Percentiles rank a stretch among this genome's conserved stretches.
phyloP scores from a whole-genome alignment of 1,284 basidiomycete genomes.

The Laetiporus sulphureus region DNA sequence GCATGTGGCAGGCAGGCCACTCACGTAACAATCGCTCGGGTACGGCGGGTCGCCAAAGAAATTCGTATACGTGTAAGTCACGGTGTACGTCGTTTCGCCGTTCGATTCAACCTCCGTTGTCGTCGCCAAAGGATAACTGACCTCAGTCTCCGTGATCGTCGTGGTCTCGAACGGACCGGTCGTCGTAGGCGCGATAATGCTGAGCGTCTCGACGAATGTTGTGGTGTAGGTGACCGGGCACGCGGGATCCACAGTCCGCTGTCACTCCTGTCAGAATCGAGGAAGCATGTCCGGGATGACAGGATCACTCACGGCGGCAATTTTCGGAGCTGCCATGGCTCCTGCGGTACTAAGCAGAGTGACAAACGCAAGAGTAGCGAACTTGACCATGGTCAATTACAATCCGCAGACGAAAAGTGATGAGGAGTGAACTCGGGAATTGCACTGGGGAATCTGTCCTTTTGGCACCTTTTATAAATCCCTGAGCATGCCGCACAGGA shows the following conservation, averaged over 20 bases:
- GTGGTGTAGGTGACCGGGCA: neutral
- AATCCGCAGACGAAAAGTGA: too few species aligned
- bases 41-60: neutral
- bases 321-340: neutral
- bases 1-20: too few species aligned
- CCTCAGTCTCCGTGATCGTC: neutral
- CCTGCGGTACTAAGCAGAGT: neutral
- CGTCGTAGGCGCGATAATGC: neutral
- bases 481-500: too few species aligned
- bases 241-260: neutral
- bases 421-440: too few species aligned
- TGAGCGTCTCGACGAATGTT: neutral
- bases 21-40: neutral
- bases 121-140: neutral
- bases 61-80: neutral
- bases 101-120: neutral
- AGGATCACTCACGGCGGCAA: neutral
- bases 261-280: neutral
- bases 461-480: too few species aligned
- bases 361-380: too few species aligned
- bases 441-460: too few species aligned
- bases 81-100: neutral
- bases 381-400: too few species aligned
- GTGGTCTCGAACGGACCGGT: slow-evolving; percentile 1
- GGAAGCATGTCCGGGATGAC: neutral